Percentiles rank a stretch among this genome's conserved stretches.
These are phyloP conservation scores for Thelonectria rubi DNA, from an alignment of 2,329 filamentous ascomycete species.

Conservation along the genomic window DNA sequence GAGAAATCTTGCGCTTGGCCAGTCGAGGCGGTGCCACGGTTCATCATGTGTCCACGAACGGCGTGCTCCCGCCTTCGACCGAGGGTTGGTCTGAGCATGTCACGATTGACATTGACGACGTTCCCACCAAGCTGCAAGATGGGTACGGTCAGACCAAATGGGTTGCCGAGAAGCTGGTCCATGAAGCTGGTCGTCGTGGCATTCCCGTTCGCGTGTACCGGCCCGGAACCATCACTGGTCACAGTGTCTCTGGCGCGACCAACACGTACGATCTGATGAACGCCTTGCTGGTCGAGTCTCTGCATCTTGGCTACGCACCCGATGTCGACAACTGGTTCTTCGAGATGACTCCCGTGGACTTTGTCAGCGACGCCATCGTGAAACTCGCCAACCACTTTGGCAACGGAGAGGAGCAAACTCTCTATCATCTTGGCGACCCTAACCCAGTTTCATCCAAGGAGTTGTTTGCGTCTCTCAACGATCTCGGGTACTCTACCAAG, in stretches of 20 bases:
- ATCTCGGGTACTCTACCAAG: constrained; percentile 76
- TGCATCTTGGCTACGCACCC: constrained; percentile 75
- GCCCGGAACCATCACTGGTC: constrained; percentile 80
- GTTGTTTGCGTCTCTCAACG: constrained; percentile 70
- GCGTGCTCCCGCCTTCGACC: constrained; percentile 75
- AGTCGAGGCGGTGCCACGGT: constrained; percentile 73
- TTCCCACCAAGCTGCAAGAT: constrained; percentile 73
- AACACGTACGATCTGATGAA: constrained; percentile 83
- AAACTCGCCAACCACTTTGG: constrained; percentile 72
- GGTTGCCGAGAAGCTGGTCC: constrained; percentile 79
- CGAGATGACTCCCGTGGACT: constrained; percentile 87
- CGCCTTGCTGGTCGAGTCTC: constrained; percentile 78
- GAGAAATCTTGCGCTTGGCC: constrained; percentile 77
- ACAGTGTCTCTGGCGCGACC: constrained; percentile 77
- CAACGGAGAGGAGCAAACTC: constrained; percentile 66
- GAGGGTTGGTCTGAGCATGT: constrained; percentile 77
- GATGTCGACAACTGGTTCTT: constrained; percentile 78
- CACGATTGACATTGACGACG: constrained; percentile 72
- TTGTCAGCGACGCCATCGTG: constrained; percentile 78
- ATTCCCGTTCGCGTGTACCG: constrained; percentile 77
- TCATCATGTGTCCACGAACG: constrained; percentile 83
- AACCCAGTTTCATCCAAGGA: constrained; percentile 71
- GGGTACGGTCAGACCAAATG: constrained; percentile 85
- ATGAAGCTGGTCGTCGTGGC: constrained; percentile 73
- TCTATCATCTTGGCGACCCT: constrained; percentile 81